These are phyloP conservation scores for Globisporangium acanthophoron DNA, from an alignment of 352 stramenopile species.

Conservation along the genomic window DNA sequence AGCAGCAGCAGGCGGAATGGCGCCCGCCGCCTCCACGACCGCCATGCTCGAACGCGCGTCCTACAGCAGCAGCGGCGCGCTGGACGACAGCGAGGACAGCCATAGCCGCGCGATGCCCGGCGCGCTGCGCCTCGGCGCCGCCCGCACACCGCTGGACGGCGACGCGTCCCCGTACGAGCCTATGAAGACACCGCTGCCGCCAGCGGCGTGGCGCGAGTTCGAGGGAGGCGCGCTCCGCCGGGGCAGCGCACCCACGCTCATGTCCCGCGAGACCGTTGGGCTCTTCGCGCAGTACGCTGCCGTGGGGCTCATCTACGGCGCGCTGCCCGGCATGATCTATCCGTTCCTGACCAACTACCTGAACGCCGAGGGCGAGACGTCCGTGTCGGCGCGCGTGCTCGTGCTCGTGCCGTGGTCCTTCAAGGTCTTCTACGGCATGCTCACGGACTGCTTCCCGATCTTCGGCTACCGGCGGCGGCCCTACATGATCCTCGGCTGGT, in stretches of 20 bases:
- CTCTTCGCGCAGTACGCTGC: conserved; percentile 44
- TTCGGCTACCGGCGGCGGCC: conserved; percentile 50
- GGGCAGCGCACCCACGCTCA: conserved; percentile 27
- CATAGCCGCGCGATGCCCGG: not conserved
- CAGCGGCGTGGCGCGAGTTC: conserved; percentile 2
- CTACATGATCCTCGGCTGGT: conserved; percentile 61
- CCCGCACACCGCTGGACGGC: not conserved
- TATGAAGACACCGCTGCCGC: conserved; percentile 11
- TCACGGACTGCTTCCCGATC: conserved; percentile 52
- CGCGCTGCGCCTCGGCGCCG: not conserved
- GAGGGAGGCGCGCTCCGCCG: conserved; percentile 39
- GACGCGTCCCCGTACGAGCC: conserved; percentile 3
- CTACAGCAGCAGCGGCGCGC: conserved; percentile 4
- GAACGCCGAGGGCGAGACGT: conserved; percentile 26
- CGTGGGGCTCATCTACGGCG: conserved; percentile 41
- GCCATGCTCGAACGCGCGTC: conserved; percentile 6
- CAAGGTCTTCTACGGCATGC: conserved; percentile 61
- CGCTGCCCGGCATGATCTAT: conserved; percentile 39
- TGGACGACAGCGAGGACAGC: not conserved
- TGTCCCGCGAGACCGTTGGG: conserved; percentile 27
- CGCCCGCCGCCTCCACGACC: not conserved
- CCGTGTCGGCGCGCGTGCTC: conserved; percentile 23
- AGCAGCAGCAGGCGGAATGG: not conserved
- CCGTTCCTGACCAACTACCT: conserved; percentile 49
- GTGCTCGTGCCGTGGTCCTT: conserved; percentile 48